These are phyloP conservation scores for Dioszegia crocea DNA, from an alignment of 768 basidiomycete genomes.

Conservation along the genomic window DNA sequence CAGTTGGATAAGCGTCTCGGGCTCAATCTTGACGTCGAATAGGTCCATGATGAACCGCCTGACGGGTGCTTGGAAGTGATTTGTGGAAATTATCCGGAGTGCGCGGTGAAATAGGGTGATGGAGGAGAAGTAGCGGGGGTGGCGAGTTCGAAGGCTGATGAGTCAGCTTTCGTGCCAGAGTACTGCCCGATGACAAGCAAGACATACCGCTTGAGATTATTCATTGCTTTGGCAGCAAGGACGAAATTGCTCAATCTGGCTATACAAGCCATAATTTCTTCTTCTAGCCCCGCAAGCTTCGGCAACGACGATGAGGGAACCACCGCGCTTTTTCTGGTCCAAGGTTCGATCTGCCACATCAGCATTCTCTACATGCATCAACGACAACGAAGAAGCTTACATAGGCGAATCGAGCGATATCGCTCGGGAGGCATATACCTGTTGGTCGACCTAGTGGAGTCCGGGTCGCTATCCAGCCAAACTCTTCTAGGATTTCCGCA, in stretches of 20 bases:
- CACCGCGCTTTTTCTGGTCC: slow-evolving; percentile 19
- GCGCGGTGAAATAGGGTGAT: slow-evolving; percentile 76
- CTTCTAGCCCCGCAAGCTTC: slow-evolving; percentile 59
- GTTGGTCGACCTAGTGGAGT: slow-evolving; percentile 81
- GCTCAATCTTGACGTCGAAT: slow-evolving; percentile 70
- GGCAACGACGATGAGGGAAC: slow-evolving; percentile 13
- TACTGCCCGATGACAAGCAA: background rate
- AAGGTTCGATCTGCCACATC: slow-evolving; percentile 42
- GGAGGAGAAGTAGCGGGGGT: slow-evolving; percentile 73
- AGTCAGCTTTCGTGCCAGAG: background rate
- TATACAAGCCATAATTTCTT: slow-evolving; percentile 80
- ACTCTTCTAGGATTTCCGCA: slow-evolving; percentile 86
- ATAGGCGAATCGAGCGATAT: slow-evolving; percentile 71
- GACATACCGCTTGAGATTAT: slow-evolving; percentile 73
- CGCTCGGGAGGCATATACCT: slow-evolving; percentile 83
- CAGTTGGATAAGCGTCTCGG: slow-evolving; percentile 24
- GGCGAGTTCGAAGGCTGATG: slow-evolving; percentile 39
- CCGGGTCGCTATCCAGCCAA: slow-evolving; percentile 85
- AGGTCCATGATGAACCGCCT: slow-evolving; percentile 88
- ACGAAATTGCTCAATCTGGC: slow-evolving; percentile 93
- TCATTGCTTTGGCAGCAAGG: slow-evolving; percentile 88
- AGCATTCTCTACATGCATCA: slow-evolving; percentile 4
- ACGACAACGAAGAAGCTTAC: slow-evolving; percentile 54
- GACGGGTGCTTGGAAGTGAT: slow-evolving; percentile 85
- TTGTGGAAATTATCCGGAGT: slow-evolving; percentile 78